Conservation (phyloP, 1,139 yeast genomes). For the Lipomyces yarrowii region DNA sequence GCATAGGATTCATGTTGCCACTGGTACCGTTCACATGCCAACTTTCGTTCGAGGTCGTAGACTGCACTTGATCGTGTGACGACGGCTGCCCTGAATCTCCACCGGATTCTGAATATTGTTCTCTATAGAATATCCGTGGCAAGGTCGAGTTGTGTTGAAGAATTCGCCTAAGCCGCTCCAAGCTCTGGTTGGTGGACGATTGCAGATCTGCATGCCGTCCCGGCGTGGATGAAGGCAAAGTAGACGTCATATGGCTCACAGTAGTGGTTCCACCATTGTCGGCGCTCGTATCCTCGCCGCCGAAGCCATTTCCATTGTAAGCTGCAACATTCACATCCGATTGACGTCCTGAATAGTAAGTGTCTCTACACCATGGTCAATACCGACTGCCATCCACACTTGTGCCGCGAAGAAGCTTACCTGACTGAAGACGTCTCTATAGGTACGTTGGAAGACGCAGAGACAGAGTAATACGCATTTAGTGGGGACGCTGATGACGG, state of each 20-base stretch:
- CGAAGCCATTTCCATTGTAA: background rate
- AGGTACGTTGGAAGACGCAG: background rate
- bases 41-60: background rate
- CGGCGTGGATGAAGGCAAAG: background rate
- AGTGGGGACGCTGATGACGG: background rate
- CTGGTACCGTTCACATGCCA: background rate
- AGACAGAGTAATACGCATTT: slow-evolving; percentile 6
- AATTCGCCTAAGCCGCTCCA: slow-evolving; percentile 9
- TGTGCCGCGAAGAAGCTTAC: background rate
- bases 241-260: background rate
- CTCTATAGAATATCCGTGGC: slow-evolving; percentile 9
- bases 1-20: background rate
- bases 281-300: background rate
- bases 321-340: background rate
- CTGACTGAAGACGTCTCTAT: slow-evolving; percentile 7
- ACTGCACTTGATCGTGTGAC: background rate
- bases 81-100: background rate
- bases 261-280: background rate
- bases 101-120: background rate
- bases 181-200: slow-evolving; percentile 1
- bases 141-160: slow-evolving; percentile 12
- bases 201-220: background rate
- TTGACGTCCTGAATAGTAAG: background rate
- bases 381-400: background rate
- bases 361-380: background rate